Conservation (phyloP, 805 yeast species). For the Ogataea naganishii region DNA sequence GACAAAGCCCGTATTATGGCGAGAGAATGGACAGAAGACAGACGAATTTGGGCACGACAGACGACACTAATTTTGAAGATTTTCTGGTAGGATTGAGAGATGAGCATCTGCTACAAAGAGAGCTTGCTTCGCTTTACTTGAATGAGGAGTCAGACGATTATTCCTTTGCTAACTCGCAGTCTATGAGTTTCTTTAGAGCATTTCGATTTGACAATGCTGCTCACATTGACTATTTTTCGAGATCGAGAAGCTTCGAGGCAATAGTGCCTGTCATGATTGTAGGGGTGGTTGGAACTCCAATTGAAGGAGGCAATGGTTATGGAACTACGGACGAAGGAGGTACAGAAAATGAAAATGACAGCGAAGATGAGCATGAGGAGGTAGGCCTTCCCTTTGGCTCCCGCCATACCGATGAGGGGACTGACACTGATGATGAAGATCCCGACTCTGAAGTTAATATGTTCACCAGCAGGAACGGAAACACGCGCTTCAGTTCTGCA, state of each 20-base stretch:
- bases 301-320: background rate
- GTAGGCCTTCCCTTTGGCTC: slow-evolving; percentile 1
- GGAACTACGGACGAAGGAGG: background rate
- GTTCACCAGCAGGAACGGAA: too few relatives aligned
- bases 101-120: slow-evolving; percentile 16
- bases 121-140: slow-evolving; percentile 22
- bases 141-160: slow-evolving; percentile 32
- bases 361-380: slow-evolving; percentile 2
- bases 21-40: slow-evolving; percentile 3
- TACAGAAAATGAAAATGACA: background rate
- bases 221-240: slow-evolving; percentile 8
- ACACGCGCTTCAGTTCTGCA: background rate
- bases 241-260: slow-evolving; percentile 9
- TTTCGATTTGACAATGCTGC: slow-evolving; percentile 27
- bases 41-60: background rate
- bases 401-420: too few relatives aligned
- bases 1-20: slow-evolving; percentile 2
- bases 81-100: slow-evolving; percentile 25
- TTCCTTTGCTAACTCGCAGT: slow-evolving; percentile 20
- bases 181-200: slow-evolving; percentile 32
- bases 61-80: slow-evolving; percentile 33
- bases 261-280: slow-evolving; percentile 21
- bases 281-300: slow-evolving; percentile 19
- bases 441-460: too few relatives aligned
- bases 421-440: too few relatives aligned